Percentiles rank a stretch among this genome's conserved stretches.
Conservation (phyloP, 139 green algal genomes). For the Pseudopediastrum boryanum region DNA sequence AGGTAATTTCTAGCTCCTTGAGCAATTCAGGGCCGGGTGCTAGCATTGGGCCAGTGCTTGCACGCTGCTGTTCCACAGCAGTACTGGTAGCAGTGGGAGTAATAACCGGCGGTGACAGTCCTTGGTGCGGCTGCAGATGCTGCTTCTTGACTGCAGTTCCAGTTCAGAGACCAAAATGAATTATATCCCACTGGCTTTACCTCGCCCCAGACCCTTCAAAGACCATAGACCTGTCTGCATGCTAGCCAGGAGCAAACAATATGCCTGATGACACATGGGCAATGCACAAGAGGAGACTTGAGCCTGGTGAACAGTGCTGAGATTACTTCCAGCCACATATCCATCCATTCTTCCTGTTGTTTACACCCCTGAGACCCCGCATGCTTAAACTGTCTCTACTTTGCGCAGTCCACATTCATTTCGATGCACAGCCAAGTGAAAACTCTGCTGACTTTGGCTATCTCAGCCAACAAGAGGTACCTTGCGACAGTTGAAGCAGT, state of each 20-base stretch:
- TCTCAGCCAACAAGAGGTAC: constrained; percentile 26
- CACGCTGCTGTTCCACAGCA: not conserved
- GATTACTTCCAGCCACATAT: not conserved
- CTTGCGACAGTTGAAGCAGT: constrained; percentile 22
- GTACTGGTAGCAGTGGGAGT: not conserved
- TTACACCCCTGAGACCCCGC: not conserved
- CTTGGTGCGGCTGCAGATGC: not conserved
- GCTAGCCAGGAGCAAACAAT: not conserved
- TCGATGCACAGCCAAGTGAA: not conserved
- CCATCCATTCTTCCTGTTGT: not conserved
- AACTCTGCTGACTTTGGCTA: not conserved
- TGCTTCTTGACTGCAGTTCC: too few relatives aligned
- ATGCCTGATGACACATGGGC: not conserved
- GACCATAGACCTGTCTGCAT: too few relatives aligned
- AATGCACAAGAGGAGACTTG: not conserved
- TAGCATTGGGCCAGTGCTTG: not conserved
- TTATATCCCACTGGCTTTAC: too few relatives aligned
- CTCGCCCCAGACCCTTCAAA: too few relatives aligned
- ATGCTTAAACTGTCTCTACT: not conserved
- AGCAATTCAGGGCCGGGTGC: not conserved
- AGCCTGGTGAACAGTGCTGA: too few relatives aligned
- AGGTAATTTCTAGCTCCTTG: not conserved
- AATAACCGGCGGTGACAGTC: not conserved
- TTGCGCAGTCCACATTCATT: constrained; percentile 21
- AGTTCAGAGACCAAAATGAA: too few relatives aligned